Base-by-base conservation (phyloP, 2,329 filamentous ascomycete genomes). In the Fusarium xylarioides region DNA sequence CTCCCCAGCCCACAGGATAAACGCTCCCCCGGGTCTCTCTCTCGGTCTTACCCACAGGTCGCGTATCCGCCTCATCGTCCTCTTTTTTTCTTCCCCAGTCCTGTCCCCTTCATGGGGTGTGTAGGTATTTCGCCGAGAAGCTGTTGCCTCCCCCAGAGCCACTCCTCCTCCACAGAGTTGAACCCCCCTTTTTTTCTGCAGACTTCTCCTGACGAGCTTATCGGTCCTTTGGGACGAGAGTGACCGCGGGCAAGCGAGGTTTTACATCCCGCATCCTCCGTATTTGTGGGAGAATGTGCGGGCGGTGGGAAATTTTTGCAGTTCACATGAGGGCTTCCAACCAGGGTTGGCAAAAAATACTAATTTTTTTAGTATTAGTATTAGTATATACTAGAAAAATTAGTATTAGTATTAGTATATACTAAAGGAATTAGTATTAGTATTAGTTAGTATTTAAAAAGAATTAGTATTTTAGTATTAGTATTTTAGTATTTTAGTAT, bases 181-280 rank as follows among this genome's bases (percentile, higher is more conserved):
- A 46, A 18, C 34, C 32, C 61, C 65, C 57, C 18, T 42, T 61
- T 68, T 67, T 68, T 62, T 38, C 44, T 43, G 53, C 46, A 35
- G 37, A 38, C 30, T 68, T 46, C 44, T 63, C 65, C 49, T 66
- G 66, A 46, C 38, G 37, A 47, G 50, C 65, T 64, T 69, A 69
- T 69, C 66, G 65, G 66, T 69, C 66, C 66, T 64, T 69, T 69
- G 52, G 46, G 57, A 44, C 63, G 14, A 38, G 52, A 67, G 46
- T 46, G 40, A 34, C 34, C 34, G 65, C 32, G 66, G 66, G 66
- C 66, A 69, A 69, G 58, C 58, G 66, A 69, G 52, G 23, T 58
- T 55, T 61, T n/a, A 23, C 19, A 69, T 69, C 66, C 66, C 66
- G 66, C 65, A 69, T 69, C 66, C 66, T 69, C 66, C 66, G 66